Evolutionary conservation across 1,284 basidiomycete species (phyloP), one percentile per base, ranked within the genome.

Genomic region (Mycena citricolor): DNA sequence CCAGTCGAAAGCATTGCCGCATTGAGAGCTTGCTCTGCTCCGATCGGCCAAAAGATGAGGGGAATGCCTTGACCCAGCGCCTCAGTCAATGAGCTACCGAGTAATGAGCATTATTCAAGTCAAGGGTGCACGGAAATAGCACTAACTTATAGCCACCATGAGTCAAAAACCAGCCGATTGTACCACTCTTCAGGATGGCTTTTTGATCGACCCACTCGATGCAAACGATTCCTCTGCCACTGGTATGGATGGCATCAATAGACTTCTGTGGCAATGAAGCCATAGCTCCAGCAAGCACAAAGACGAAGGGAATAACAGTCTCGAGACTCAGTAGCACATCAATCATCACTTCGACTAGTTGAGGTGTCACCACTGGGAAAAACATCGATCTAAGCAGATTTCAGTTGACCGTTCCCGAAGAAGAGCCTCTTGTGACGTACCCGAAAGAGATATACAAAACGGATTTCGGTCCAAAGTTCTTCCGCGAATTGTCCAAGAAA

Each of bases 141-240:
- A 23, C 43, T 16, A 13, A 45, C 43, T 45, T 46, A 23, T 35
- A 46, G 4, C 44, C 44, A 3, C 44, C 44, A 34, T 46, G 44
- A 14, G 41, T 34, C 10, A 42, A 26, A 14, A 42, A 42, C 41
- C 41, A 42, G 6, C 41, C 41, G 2, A 42, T 10, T 2, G 30
- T 14, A 7, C 14, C 24, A 8, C 29, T 24, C 24, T 42, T 32
- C 32, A 23, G 30, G 24, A 36, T 36, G n/a, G 31, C 31, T 13
- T 17, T 13, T 16, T 32, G 31, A 10, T 32, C 31, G 8, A 32
- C 31, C 31, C 34, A 33, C 12, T 10, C 32, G 13, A 34, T 20
- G 23, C 45, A 42, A 12, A 41, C 21, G 19, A 47, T 33, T 1
- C 45, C 39, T 19, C 29, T 34, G 5, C 45, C 45, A 31, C 39